These are phyloP conservation scores for Geotrichum citri-aurantii DNA, from an alignment of 1,139 yeast species.

Conservation along the genomic window DNA sequence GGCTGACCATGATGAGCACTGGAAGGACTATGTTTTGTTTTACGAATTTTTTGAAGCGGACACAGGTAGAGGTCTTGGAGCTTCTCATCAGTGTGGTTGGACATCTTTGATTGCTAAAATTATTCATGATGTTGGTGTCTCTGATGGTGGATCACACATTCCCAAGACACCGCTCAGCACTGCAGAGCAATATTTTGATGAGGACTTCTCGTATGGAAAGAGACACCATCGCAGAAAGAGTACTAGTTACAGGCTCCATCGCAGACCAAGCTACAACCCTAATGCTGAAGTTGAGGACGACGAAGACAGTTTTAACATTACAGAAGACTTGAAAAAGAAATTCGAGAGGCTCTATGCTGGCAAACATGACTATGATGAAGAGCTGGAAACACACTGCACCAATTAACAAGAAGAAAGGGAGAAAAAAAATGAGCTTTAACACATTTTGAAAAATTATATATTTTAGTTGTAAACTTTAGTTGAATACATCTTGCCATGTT, in stretches of 20 bases:
- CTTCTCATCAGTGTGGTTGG: conserved; percentile 97
- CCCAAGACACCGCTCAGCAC: conserved; percentile 37
- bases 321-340: not conserved
- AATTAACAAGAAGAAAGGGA: not conserved
- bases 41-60: conserved; percentile 94
- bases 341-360: not conserved
- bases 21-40: conserved; percentile 73
- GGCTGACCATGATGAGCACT: conserved; percentile 64
- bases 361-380: conserved; percentile 1
- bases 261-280: conserved; percentile 19
- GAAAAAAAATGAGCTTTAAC: too few species aligned
- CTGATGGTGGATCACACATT: conserved; percentile 34
- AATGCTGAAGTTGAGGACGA: not conserved
- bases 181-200: conserved; percentile 39
- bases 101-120: conserved; percentile 90
- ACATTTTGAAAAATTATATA: too few species aligned
- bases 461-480: too few species aligned
- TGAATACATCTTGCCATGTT: conserved; percentile 72
- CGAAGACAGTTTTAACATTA: conserved; percentile 2
- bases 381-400: not conserved
- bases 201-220: conserved; percentile 26
- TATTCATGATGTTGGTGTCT: conserved; percentile 85
- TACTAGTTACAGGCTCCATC: conserved; percentile 21
- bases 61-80: conserved; percentile 91
- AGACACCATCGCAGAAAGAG: conserved; percentile 24